Base-by-base conservation (phyloP, 176 grass and related monocot genomes). In the Triticum timopheevii region DNA sequence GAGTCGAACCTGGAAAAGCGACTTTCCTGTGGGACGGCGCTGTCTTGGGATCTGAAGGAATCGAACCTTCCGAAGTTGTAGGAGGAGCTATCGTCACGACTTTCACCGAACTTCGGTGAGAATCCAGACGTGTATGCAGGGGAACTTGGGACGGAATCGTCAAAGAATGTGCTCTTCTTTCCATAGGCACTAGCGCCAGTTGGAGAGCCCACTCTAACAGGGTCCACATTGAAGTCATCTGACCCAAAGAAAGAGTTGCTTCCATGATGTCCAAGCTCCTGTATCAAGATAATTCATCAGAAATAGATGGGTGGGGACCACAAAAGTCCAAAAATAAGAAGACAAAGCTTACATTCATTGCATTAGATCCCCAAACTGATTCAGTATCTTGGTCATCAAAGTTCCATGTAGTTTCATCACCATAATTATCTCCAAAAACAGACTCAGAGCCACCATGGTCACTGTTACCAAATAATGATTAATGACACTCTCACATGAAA, bases 71-170 rank as follows among this genome's bases (percentile, higher is more conserved):
- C 89, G 28, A 94, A 99, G 45, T 91, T 94, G 50, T 88, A 91
- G 0, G 83, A 76, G 50, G 82, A 80, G 79, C 84, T 92, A 76
- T 91, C 92, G 13, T 91, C 93, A 13, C 34, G 93, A 9, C 73
- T 79, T 77, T 80, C 91, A 72, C 87, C 88, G 24, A 94, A 98
- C 45, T 92, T 94, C 5, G 96, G 92, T 38, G 96, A 91, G 66
- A 90, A 91, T 66, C 93, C 88, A 76, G 93, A 87, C 65, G 86
- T 94, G 82, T 95, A 98, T 65, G 92, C 84, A 56, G 97, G 97
- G 65, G 97, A 93, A 74, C 94, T 96, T 47, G 97, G 97, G 73
- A 99, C 97, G 23, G 97, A 99, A 69, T 99, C 97, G 17, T 99
- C 97, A 73, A 96, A 99, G 85, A 99, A 99, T 81, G 94, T 71